Evolutionary conservation across 176 grass and related monocot species (phyloP), one percentile per base, ranked within the genome.

Genomic region (Zoysia pacifica): DNA sequence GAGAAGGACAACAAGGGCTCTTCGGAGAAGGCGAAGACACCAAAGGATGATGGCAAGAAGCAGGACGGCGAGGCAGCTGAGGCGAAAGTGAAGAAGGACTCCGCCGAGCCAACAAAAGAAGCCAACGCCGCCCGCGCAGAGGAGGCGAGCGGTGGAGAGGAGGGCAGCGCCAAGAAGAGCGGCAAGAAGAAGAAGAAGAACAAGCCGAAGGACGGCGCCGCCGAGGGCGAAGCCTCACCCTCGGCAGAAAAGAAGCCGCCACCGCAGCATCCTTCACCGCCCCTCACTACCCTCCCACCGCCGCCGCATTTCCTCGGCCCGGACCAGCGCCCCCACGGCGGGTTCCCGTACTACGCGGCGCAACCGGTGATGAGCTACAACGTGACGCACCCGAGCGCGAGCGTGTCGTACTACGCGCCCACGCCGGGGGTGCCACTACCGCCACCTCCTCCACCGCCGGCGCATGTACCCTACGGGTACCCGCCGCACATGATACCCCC

Each of bases 341-440:
- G 4, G 63, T 85, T 76, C 58, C 82, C 85, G 16, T 85, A 71
- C 76, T 85, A 86, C 73, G 35, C 82, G 54, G 48, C 84, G 77
- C 93, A 87, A 76, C 87, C 90, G 37, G 81, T 90, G 85, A 87
- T 92, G 85, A 92, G 89, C 85, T 96, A 92, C 85, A 80, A 92
- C 81, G 66, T 83, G 53, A 70, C 87, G 46, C 90, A 90, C 48
- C 93, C 93, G 37, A 90, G 79, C 70, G 53, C 87, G 3, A 96
- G 93, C 85, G 77, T 90, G 38, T 91, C 93, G 2, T 96, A 86
- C 90, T 92, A 90, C 90, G 87, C 87, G 58, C 87, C 87, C 18
- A 68, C 67, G 53, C 87, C 87, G 12, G 69, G 48, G 11, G 11
- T 59, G 6, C 72, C 83, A 19, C 67, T 78, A 74, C 69, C 39